These are phyloP conservation scores for Fusarium tanahbumbuense DNA, from an alignment of 2,329 filamentous ascomycete genomes.

Conservation along the genomic window DNA sequence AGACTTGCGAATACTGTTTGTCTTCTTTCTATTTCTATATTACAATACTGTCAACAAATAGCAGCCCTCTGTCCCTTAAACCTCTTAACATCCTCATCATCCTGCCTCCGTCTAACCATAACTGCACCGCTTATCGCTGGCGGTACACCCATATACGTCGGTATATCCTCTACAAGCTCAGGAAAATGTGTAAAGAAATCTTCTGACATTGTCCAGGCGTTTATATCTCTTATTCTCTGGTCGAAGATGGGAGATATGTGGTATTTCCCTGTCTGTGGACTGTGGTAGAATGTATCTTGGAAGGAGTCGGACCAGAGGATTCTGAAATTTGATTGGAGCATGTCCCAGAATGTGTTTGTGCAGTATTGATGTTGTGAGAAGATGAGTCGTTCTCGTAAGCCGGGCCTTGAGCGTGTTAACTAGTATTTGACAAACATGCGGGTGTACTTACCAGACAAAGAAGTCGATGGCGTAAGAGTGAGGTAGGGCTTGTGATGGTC, in stretches of 20 bases:
- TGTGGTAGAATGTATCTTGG: constrained; percentile 44
- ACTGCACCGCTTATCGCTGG: background rate
- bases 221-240: constrained; percentile 44
- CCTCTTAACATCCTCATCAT: background rate
- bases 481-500: constrained; percentile 46
- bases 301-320: constrained; percentile 45
- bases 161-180: constrained; percentile 50
- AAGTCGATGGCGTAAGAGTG: constrained; percentile 50
- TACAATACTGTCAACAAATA: background rate
- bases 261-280: constrained; percentile 42
- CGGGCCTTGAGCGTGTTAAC: constrained; percentile 38
- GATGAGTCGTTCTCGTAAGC: constrained; percentile 47
- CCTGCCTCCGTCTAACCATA: background rate
- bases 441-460: constrained; percentile 45
- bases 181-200: constrained; percentile 47
- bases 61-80: constrained; percentile 6
- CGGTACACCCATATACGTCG: constrained; percentile 16
- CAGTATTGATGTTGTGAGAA: constrained; percentile 49
- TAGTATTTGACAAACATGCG: too few relatives aligned
- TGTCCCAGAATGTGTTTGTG: constrained; percentile 46
- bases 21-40: background rate
- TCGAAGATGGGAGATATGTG: constrained; percentile 44
- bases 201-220: constrained; percentile 45
- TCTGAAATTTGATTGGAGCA: constrained; percentile 39
- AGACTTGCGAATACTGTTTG: background rate